Conservation (phyloP, 805 yeast species). For the Myxozyma neglecta region DNA sequence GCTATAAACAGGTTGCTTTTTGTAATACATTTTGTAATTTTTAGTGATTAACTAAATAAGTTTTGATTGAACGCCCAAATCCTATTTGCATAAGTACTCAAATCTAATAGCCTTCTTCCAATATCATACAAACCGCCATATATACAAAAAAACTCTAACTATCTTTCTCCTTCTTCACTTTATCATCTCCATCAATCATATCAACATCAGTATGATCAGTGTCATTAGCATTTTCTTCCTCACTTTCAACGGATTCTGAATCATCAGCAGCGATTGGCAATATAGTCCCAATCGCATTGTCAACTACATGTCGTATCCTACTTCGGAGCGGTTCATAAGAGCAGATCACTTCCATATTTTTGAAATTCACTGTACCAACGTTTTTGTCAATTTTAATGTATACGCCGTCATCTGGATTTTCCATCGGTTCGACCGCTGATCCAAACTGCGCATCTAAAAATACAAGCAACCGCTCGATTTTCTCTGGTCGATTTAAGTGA, state of each 20-base stretch:
- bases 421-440: slow-evolving; percentile 49
- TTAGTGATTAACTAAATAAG: background rate
- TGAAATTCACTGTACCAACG: slow-evolving; percentile 67
- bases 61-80: too few relatives aligned
- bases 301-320: slow-evolving; percentile 77
- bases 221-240: background rate
- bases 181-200: background rate
- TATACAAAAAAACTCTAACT: background rate
- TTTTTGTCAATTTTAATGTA: slow-evolving; percentile 69
- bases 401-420: slow-evolving; percentile 46
- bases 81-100: too few relatives aligned
- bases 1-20: too few relatives aligned
- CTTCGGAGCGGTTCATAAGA: slow-evolving; percentile 73
- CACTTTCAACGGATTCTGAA: background rate
- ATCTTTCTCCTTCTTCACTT: background rate
- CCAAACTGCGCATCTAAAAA: slow-evolving; percentile 87
- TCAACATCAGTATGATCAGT: background rate
- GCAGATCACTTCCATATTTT: slow-evolving; percentile 67
- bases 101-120: background rate
- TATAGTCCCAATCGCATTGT: slow-evolving; percentile 73
- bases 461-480: slow-evolving; percentile 52
- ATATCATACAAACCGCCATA: background rate
- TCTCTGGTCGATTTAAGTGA: slow-evolving; percentile 35
- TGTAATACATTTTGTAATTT: background rate
- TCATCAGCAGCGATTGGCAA: slow-evolving; percentile 53